A percentile compares a stretch with the other conserved stretches of the same genome.
phyloP scores from a whole-genome alignment of 1,284 basidiomycete genomes.

The Ganoderma boninense region DNA sequence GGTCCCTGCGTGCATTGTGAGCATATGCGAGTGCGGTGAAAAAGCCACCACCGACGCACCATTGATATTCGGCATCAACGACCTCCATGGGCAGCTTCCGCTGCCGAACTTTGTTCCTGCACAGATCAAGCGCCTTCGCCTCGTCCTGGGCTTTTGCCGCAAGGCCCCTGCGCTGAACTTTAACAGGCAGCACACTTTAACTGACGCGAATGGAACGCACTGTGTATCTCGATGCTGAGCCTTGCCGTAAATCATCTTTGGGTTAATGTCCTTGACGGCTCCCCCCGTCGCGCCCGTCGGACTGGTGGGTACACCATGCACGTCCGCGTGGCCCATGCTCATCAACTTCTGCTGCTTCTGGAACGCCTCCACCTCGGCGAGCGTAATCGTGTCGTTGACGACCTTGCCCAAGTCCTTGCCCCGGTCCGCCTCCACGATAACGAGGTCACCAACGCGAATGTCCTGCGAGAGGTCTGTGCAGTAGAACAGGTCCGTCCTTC shows the following conservation, averaged over 20 bases:
- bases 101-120: conserved; percentile 90
- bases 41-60: conserved; percentile 58
- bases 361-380: conserved; percentile 91
- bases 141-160: conserved; percentile 90
- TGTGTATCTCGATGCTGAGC: conserved; percentile 87
- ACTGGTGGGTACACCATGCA: conserved; percentile 59
- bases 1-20: conserved; percentile 68
- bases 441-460: conserved; percentile 86
- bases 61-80: conserved; percentile 98
- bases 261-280: conserved; percentile 90
- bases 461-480: conserved; percentile 72
- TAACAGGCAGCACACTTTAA: neutral
- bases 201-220: conserved; percentile 54
- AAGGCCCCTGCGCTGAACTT: conserved; percentile 61
- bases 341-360: conserved; percentile 73
- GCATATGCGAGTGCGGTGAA: conserved; percentile 5
- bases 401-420: conserved; percentile 94
- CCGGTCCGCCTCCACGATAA: conserved; percentile 97
- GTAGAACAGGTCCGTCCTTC: conserved; percentile 95
- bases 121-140: conserved; percentile 89
- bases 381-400: conserved; percentile 89
- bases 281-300: conserved; percentile 51
- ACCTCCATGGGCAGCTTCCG: conserved; percentile 98
- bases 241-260: conserved; percentile 97
- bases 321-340: conserved; percentile 49